phyloP scores from a whole-genome alignment of 768 basidiomycete species.

The Jaapia argillacea region DNA sequence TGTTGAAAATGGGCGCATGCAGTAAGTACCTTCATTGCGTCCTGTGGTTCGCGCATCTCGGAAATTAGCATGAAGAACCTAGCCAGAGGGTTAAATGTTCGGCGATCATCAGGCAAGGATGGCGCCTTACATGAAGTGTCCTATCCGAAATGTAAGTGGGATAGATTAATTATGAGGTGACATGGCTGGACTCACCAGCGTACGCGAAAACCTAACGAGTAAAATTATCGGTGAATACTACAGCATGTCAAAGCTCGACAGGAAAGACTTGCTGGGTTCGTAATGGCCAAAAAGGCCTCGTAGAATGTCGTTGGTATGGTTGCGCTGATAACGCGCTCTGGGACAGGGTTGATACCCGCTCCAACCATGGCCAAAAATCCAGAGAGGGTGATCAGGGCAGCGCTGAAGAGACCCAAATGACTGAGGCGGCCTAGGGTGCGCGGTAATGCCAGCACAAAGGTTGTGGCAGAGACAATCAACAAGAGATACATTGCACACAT shows the following conservation, averaged over 20 bases:
- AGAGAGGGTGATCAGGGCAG: slow-evolving; percentile 29
- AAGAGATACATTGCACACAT: slow-evolving; percentile 35
- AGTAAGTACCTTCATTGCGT: slow-evolving; percentile 41
- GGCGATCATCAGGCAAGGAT: slow-evolving; percentile 1
- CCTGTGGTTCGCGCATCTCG: slow-evolving; percentile 40
- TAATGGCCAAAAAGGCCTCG: slow-evolving; percentile 41
- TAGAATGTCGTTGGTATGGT: slow-evolving; percentile 31
- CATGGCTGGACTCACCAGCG: slow-evolving; percentile 24
- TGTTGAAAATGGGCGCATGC: background rate
- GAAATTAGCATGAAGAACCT: slow-evolving; percentile 54
- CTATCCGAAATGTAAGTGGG: slow-evolving; percentile 17
- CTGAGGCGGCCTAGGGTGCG: slow-evolving; percentile 35
- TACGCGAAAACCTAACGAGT: slow-evolving; percentile 34
- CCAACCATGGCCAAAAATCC: slow-evolving; percentile 42
- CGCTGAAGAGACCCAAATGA: slow-evolving; percentile 38
- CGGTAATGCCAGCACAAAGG: slow-evolving; percentile 32
- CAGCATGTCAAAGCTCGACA: background rate
- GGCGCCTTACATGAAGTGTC: slow-evolving; percentile 38
- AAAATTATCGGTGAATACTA: background rate
- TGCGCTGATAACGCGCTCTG: slow-evolving; percentile 26
- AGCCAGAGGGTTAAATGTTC: slow-evolving; percentile 1
- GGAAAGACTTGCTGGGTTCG: slow-evolving; percentile 33
- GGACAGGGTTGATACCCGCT: slow-evolving; percentile 34
- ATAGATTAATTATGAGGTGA: background rate
- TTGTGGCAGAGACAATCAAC: slow-evolving; percentile 34